Evolutionary conservation across 2,329 filamentous ascomycete genomes (phyloP), one percentile per base, ranked within the genome.

Genomic region (Fusarium floridanum): DNA sequence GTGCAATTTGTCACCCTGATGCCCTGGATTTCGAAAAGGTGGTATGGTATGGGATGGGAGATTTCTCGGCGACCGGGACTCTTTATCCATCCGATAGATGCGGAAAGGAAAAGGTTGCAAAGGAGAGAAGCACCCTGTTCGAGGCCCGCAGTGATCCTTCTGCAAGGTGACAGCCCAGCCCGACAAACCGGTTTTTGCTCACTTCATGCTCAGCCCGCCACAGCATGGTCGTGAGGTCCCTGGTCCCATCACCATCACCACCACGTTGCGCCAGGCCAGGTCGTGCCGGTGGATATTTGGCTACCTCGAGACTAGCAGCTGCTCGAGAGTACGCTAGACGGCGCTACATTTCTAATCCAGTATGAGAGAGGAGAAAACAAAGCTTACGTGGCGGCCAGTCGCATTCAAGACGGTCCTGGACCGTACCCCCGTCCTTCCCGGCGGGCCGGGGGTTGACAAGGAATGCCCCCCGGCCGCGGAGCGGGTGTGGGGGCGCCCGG

Each of bases 171-270:
- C 56, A 68, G 48, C 60, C 66, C 56, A 68, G 59, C 65, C 66
- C 62, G 63, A 63, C 67, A 76, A 75, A 75, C 73, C 73, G 70
- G 73, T 76, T 75, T 75, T 74, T 37, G 11, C 48, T 66, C 62
- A 57, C 63, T 70, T 55, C 48, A 61, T 53, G 61, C 67, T 65
- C 41, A 32, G 48, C 34, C 57, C n/a, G 17, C 57, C 56, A 62
- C 41, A 27, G 41, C 22, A 22, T 66, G 53, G 27, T 27, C n/a
- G 36, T 29, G 48, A 36, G 53, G 29, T 34, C 61, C 61, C 61
- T 41, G 36, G 37, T 57, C 45, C 61, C 27, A 32, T 64, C 45
- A 29, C 32, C 32, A 34, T 34, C 34, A 56, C 24, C 20, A 37
- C 60, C 32, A 27, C 16, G 37, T 59, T 74, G 48, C 41, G 64